These are phyloP conservation scores for Tardiomyces blankii DNA, from an alignment of 1,139 yeast species.

Conservation along the genomic window DNA sequence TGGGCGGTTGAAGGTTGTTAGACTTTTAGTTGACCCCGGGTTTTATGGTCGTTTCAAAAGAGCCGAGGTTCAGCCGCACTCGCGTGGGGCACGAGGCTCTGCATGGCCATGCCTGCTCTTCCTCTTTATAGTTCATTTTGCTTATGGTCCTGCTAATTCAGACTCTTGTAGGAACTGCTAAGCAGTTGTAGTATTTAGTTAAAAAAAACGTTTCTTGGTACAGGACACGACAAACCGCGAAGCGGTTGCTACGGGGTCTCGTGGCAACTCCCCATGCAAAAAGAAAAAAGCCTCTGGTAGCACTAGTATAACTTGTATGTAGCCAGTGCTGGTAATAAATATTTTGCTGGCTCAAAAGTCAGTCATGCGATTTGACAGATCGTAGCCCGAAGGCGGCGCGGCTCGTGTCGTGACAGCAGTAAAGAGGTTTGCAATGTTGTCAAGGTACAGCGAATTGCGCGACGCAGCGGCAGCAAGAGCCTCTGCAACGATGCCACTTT, in stretches of 20 bases:
- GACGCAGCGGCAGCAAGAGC: background rate
- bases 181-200: too few species aligned
- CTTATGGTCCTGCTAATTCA: too few species aligned
- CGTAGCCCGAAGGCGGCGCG: background rate
- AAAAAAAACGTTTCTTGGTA: too few species aligned
- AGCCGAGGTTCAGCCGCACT: background rate
- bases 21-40: background rate
- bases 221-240: too few species aligned
- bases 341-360: background rate
- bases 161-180: too few species aligned
- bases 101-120: too few species aligned
- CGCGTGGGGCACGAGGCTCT: too few species aligned
- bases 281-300: too few species aligned
- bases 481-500: background rate
- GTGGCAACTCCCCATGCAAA: too few species aligned
- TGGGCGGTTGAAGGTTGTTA: background rate
- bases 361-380: background rate
- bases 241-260: too few species aligned
- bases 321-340: background rate
- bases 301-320: background rate
- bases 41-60: background rate
- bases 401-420: conserved; percentile 2
- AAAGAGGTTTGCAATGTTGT: background rate
- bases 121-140: too few species aligned
- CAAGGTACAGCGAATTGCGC: background rate